Evolutionary conservation across 345 rosid genomes (phyloP).

Genomic region (Lepidium sativum): DNA sequence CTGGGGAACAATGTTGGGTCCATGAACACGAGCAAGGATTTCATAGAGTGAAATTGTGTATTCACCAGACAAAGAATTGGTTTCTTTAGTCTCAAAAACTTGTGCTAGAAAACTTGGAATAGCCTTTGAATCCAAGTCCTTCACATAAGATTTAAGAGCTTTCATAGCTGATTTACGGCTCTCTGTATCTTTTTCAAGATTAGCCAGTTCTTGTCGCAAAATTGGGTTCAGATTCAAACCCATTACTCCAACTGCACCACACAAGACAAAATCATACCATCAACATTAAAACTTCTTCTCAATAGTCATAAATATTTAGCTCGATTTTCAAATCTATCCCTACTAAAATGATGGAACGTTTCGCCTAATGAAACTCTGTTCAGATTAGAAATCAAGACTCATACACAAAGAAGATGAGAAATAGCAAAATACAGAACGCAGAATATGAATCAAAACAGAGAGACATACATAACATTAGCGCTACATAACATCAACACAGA

Average conservation of each 20-base stretch:
- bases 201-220: slow-evolving; percentile 67
- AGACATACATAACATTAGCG: no score
- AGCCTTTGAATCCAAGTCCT: slow-evolving; percentile 80
- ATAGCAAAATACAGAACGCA: no score
- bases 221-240: slow-evolving; percentile 62
- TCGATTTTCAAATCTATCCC: no score
- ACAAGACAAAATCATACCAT: background rate
- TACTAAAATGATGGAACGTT: no score
- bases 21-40: slow-evolving; percentile 93
- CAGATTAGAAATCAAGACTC: no score
- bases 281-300: no score
- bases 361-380: no score
- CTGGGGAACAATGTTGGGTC: slow-evolving; percentile 85
- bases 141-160: slow-evolving; percentile 82
- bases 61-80: slow-evolving; percentile 71
- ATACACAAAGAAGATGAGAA: no score
- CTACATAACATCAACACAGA: no score
- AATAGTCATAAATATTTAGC: no score
- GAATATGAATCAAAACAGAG: no score
- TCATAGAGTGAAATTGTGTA: slow-evolving; percentile 92
- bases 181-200: slow-evolving; percentile 84
- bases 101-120: slow-evolving; percentile 84
- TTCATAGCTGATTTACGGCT: slow-evolving; percentile 92
- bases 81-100: slow-evolving; percentile 94
- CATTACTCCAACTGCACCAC: slow-evolving; percentile 31